Evolutionary conservation across 2,329 filamentous ascomycete species (phyloP), one percentile per base, ranked within the genome.

Genomic region (Ascochyta clinopodiicola): DNA sequence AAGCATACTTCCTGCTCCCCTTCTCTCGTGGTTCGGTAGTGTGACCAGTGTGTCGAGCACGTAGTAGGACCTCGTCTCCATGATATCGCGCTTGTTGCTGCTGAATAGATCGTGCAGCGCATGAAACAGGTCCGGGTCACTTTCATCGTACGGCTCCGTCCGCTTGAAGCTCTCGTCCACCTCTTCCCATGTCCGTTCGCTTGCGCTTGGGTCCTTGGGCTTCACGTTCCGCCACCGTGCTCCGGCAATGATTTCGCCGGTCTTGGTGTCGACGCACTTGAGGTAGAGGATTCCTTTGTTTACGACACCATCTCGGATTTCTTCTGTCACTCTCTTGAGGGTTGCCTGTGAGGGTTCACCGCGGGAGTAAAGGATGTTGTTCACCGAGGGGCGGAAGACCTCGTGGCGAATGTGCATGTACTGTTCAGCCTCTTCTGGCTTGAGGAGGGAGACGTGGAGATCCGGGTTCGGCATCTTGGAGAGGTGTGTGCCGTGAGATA

Each of bases 311-410:
- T 69, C 57, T 2, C 47, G 51, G 35, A 68, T 67, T 2, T 63
- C 62, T 31, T 56, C 47, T 1, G 60, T 66, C 2, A 75, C 64
- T 34, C 51, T 31, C 17, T 57, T 54, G 27, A 69, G 64, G 0
- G 72, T 74, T 19, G 47, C 47, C 32, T 60, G 54, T 10, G 71
- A 73, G 25, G 71, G 59, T 45, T 68, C 65, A 55, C 61, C 54
- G 34, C 64, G 65, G 24, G 68, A 55, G 54, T 75, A 75, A 24
- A 74, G 58, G 46, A 75, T 64, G 6, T 74, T 70, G 58, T 75
- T 74, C 8, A 75, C 56, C 24, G 71, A 69, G 6, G 60, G 29
- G 3, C 56, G 51, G 62, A 75, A 75, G 38, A 70, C 64, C 42
- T 62, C 60, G 51, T 73, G 67, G 8, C 72, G 69, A 42, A 75